Conservation (phyloP, 2,329 filamentous ascomycete species). For the Graphilbum fragrans region DNA sequence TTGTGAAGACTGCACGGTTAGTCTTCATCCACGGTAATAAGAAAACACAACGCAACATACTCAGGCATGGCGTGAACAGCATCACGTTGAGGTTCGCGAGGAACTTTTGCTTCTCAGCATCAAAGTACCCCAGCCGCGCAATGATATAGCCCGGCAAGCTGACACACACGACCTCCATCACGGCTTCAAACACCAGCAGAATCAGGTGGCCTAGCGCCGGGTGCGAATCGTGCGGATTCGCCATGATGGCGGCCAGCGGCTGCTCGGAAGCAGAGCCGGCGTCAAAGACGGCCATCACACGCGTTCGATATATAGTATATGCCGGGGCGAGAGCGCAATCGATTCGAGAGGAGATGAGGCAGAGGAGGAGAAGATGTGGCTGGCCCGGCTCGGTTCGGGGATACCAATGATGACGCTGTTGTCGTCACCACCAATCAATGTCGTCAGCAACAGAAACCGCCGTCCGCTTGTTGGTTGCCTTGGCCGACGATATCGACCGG, state of each 20-base stretch:
- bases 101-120: slow-evolving; percentile 92
- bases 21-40: neutral
- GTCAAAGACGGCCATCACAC: neutral
- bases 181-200: slow-evolving; percentile 85
- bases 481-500: too few relatives aligned
- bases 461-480: too few relatives aligned
- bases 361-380: too few relatives aligned
- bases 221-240: slow-evolving; percentile 38
- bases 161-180: slow-evolving; percentile 90
- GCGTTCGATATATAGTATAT: too few relatives aligned
- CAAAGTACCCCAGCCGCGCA: slow-evolving; percentile 81
- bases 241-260: slow-evolving; percentile 26
- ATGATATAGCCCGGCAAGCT: slow-evolving; percentile 89
- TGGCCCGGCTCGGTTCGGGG: too few relatives aligned
- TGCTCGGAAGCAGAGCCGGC: neutral
- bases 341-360: too few relatives aligned
- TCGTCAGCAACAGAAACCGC: too few relatives aligned
- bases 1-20: slow-evolving; percentile 66
- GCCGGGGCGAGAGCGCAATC: too few relatives aligned
- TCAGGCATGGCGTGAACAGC: slow-evolving; percentile 92
- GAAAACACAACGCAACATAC: slow-evolving; percentile 26
- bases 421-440: too few relatives aligned
- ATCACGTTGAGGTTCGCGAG: slow-evolving; percentile 92
- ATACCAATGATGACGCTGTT: too few relatives aligned
- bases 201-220: slow-evolving; percentile 58